These are phyloP conservation scores for Ceratobasidium sp. DNA, from an alignment of 1,284 basidiomycete species.

Conservation along the genomic window DNA sequence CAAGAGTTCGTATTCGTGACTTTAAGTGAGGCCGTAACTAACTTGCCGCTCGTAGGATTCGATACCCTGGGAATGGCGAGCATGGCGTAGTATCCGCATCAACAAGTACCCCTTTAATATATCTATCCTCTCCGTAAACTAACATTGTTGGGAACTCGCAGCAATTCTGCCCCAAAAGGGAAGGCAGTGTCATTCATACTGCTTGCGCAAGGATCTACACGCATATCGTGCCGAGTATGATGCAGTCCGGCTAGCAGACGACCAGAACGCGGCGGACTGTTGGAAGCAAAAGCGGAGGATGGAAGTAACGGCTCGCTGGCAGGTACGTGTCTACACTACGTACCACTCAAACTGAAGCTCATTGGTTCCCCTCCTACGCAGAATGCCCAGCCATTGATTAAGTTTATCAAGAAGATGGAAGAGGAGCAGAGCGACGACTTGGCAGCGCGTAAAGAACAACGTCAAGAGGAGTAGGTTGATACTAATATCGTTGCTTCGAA, in stretches of 20 bases:
- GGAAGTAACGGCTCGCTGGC: neutral
- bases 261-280: neutral
- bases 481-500: neutral
- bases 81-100: neutral
- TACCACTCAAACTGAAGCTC: neutral
- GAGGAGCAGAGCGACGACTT: conserved; percentile 1
- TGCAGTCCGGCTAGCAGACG: neutral
- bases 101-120: neutral
- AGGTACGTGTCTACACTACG: neutral
- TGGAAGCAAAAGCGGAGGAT: neutral
- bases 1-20: neutral
- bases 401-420: conserved; percentile 10
- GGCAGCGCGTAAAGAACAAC: neutral
- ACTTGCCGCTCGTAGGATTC: neutral
- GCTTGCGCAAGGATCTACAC: neutral
- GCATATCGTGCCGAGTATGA: neutral
- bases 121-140: neutral
- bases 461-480: neutral
- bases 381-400: neutral
- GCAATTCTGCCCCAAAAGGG: conserved; percentile 7
- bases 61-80: neutral
- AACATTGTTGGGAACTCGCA: neutral
- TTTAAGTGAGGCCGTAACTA: neutral
- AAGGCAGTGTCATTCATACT: neutral
- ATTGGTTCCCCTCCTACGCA: neutral